Conservation (phyloP, 2,329 filamentous ascomycete species). For the Neofusicoccum parvum region DNA sequence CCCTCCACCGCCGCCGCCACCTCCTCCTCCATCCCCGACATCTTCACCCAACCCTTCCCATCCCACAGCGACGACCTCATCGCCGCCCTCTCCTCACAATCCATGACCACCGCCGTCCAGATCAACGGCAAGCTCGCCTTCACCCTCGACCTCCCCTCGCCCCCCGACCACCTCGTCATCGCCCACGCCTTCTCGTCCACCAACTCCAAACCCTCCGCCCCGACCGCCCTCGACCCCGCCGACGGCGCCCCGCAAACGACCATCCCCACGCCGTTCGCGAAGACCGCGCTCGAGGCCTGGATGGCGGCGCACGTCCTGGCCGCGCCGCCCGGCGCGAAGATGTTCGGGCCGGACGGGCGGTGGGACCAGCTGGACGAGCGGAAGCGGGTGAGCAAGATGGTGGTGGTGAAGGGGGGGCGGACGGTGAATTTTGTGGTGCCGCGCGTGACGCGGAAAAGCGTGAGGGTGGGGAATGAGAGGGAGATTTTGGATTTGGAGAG, state of each 20-base stretch:
- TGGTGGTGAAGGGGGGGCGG: constrained; percentile 68
- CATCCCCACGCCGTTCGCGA: constrained; percentile 29
- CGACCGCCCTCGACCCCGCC: not conserved
- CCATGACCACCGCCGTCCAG: constrained; percentile 67
- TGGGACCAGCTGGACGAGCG: not conserved
- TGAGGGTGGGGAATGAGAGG: not conserved
- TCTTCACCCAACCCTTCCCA: constrained; percentile 62
- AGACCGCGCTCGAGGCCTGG: constrained; percentile 57
- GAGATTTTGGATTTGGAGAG: not conserved
- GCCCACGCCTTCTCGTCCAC: constrained; percentile 65
- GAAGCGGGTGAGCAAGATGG: constrained; percentile 58
- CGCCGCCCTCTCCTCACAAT: constrained; percentile 53
- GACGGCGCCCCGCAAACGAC: not conserved
- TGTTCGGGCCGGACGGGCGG: constrained; percentile 50
- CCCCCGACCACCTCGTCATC: constrained; percentile 57
- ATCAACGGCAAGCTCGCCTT: constrained; percentile 78
- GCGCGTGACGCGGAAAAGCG: not conserved
- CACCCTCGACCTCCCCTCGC: constrained; percentile 45
- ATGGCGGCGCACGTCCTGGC: constrained; percentile 63
- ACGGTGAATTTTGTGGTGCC: constrained; percentile 72
- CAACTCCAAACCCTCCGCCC: constrained; percentile 31
- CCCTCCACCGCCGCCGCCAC: constrained; percentile 15
- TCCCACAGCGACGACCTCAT: constrained; percentile 51
- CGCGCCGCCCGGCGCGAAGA: constrained; percentile 61
- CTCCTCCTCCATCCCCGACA: constrained; percentile 27